Percentiles rank a stretch among this genome's conserved stretches.
These are phyloP conservation scores for Rosa chinensis DNA, from an alignment of 306 rosid species.

Conservation along the genomic window DNA sequence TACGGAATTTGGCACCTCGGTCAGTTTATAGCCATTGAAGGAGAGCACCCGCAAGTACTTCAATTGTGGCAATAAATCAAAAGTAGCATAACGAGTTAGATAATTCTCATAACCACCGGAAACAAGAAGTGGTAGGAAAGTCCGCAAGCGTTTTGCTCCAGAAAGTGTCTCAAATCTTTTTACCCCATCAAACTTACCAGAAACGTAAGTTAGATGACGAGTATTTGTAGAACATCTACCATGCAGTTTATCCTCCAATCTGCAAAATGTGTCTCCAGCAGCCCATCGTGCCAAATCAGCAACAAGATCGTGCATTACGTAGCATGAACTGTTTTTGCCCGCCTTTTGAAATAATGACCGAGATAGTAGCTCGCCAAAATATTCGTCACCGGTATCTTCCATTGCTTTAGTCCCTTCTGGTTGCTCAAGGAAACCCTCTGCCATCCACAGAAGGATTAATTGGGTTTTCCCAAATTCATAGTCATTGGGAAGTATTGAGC, in stretches of 20 bases:
- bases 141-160: too few relatives aligned
- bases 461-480: conserved; percentile 13
- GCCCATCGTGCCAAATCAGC: conserved; percentile 31
- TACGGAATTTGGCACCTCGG: conserved; percentile 5
- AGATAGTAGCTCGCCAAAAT: conserved; percentile 18
- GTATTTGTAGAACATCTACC: not conserved
- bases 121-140: too few relatives aligned
- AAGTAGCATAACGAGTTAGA: too few relatives aligned
- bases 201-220: conserved; percentile 26
- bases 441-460: conserved; percentile 37
- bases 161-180: not conserved
- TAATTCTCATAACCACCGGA: too few relatives aligned
- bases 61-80: too few relatives aligned
- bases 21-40: too few relatives aligned
- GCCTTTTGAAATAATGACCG: conserved; percentile 35
- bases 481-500: conserved; percentile 29
- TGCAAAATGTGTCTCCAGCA: not conserved
- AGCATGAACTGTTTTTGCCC: accelerated
- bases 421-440: conserved; percentile 22
- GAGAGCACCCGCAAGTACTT: too few relatives aligned
- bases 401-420: not conserved
- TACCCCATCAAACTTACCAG: not conserved
- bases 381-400: conserved; percentile 24
- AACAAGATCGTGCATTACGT: conserved; percentile 42
- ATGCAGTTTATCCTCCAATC: not conserved